phyloP scores from a whole-genome alignment of 1,139 yeast species.

The Nematodospora anomalae region DNA sequence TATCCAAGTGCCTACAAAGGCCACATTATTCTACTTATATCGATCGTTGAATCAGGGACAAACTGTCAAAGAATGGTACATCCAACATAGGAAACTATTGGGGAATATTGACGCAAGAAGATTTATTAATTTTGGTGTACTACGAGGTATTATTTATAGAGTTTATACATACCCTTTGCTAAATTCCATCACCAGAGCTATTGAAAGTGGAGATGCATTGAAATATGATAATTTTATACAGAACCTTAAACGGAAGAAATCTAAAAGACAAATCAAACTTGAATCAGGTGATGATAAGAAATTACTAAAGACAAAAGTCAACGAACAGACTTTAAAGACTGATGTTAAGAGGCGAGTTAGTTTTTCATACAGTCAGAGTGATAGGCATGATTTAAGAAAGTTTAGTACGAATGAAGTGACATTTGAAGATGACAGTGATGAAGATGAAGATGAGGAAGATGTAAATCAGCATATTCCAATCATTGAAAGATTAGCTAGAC shows the following conservation, averaged over 20 bases:
- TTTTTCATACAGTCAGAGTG: conserved; percentile 25
- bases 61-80: conserved; percentile 78
- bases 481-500: conserved; percentile 7
- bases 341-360: conserved; percentile 32
- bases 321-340: conserved; percentile 30
- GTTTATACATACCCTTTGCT: conserved; percentile 74
- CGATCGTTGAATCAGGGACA: conserved; percentile 77
- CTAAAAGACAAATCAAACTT: conserved; percentile 7
- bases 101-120: conserved; percentile 74
- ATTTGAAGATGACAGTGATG: conserved; percentile 20
- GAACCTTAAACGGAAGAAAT: conserved; percentile 17
- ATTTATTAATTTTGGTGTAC: conserved; percentile 82
- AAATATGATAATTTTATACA: conserved; percentile 32
- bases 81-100: conserved; percentile 57
- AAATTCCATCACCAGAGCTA: conserved; percentile 36
- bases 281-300: conserved; percentile 13
- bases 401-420: conserved; percentile 13
- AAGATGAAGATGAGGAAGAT: conserved; percentile 14
- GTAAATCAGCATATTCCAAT: conserved; percentile 8
- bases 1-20: conserved; percentile 57
- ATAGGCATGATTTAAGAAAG: conserved; percentile 6
- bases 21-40: conserved; percentile 72
- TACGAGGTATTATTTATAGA: conserved; percentile 78
- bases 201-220: conserved; percentile 30
- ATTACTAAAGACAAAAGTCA: conserved; percentile 26